Conservation (phyloP, 495 filamentous ascomycete species). For the Penicillium manginii region DNA sequence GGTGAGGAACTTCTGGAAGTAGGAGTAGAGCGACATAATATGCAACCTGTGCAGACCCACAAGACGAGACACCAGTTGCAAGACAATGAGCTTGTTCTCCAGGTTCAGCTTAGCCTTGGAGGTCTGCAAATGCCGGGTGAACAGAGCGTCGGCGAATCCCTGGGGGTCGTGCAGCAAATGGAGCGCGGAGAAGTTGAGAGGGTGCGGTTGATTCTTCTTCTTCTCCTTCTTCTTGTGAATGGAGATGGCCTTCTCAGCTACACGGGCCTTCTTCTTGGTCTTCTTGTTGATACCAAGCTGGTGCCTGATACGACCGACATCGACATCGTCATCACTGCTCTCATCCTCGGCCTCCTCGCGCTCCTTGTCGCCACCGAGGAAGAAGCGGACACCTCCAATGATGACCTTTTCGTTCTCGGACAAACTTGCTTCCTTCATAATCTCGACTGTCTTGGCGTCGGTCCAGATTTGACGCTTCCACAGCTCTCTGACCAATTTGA, state of each 20-base stretch:
- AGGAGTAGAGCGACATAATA: constrained; percentile 82
- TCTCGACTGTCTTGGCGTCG: constrained; percentile 83
- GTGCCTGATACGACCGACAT: constrained; percentile 81
- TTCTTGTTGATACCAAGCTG: constrained; percentile 93
- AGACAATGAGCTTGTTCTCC: constrained; percentile 85
- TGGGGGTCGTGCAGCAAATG: constrained; percentile 96
- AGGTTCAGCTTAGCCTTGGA: constrained; percentile 82
- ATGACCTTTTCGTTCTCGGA: constrained; percentile 89
- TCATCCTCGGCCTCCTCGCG: constrained; percentile 90
- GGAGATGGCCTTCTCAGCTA: constrained; percentile 75
- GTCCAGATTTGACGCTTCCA: constrained; percentile 91
- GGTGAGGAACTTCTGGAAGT: constrained; percentile 82
- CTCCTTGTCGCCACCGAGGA: constrained; percentile 93
- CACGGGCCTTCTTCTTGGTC: constrained; percentile 79
- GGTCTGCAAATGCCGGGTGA: constrained; percentile 87
- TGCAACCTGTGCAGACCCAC: constrained; percentile 92
- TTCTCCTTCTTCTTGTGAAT: constrained; percentile 75
- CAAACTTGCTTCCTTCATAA: constrained; percentile 89
- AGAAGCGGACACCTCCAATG: constrained; percentile 85
- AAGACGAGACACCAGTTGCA: constrained; percentile 88
- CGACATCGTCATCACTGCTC: constrained; percentile 80
- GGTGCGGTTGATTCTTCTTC: constrained; percentile 84
- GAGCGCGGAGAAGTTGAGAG: constrained; percentile 96
- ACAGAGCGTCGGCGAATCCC: constrained; percentile 88
- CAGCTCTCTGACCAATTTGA: constrained; percentile 83